phyloP scores from a whole-genome alignment of 331 rosid genomes.

The Quercus tomentella region DNA sequence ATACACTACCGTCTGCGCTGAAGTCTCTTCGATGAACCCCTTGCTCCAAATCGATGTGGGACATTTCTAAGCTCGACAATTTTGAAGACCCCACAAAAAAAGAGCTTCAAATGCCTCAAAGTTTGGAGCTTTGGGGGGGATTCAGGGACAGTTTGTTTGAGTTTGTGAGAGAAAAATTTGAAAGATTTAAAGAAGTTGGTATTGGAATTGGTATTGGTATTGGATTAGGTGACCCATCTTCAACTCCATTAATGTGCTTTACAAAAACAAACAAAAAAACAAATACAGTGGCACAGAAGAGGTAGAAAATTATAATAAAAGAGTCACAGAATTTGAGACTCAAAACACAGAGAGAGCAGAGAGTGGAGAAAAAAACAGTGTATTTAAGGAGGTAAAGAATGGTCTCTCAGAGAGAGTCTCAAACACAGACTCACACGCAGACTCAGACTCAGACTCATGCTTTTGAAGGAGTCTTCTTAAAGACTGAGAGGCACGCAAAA shows the following conservation, averaged over 20 bases:
- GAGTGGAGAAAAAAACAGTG: slow-evolving; percentile 12
- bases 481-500: slow-evolving; percentile 28
- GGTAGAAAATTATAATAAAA: slow-evolving; percentile 6
- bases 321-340: background rate
- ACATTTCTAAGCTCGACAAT: slow-evolving; percentile 49
- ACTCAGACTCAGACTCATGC: slow-evolving; percentile 15
- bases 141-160: background rate
- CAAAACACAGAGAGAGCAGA: slow-evolving; percentile 24
- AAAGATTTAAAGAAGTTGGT: slow-evolving; percentile 34
- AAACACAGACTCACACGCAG: too few species aligned
- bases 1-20: slow-evolving; percentile 50
- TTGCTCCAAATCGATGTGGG: slow-evolving; percentile 67
- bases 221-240: slow-evolving; percentile 51
- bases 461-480: slow-evolving; percentile 22
- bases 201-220: slow-evolving; percentile 41
- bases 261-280: background rate
- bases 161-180: background rate
- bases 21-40: slow-evolving; percentile 51
- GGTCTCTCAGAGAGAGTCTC: slow-evolving; percentile 35
- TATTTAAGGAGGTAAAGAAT: slow-evolving; percentile 8
- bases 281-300: background rate
- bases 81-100: slow-evolving; percentile 26
- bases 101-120: slow-evolving; percentile 26
- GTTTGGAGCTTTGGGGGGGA: slow-evolving; percentile 18
- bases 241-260: slow-evolving; percentile 40